phyloP scores from a whole-genome alignment of 108 stramenopile genomes.

The Nitzschia sp. region DNA sequence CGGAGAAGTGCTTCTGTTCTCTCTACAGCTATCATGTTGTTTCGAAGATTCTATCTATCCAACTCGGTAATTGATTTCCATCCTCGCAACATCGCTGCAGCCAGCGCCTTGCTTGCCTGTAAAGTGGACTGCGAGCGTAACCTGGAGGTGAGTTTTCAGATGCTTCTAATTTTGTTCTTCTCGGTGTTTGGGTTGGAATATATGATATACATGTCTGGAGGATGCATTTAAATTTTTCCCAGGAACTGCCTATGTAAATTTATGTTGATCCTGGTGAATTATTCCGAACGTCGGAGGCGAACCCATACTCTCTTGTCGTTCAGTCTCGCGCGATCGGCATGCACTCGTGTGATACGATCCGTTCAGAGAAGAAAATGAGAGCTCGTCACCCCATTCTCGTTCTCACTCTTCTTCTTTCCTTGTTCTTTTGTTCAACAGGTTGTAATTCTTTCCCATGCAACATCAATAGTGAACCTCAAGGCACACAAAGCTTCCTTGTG shows the following conservation, averaged over 20 bases:
- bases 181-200: neutral
- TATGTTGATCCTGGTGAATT: neutral
- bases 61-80: slow-evolving; percentile 74
- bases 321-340: neutral
- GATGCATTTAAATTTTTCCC: slow-evolving; percentile 12
- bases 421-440: slow-evolving; percentile 28
- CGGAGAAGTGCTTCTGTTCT: slow-evolving; percentile 55
- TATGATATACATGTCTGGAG: slow-evolving; percentile 10
- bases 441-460: slow-evolving; percentile 44
- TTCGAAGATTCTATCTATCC: slow-evolving; percentile 76
- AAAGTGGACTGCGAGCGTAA: slow-evolving; percentile 67
- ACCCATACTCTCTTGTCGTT: neutral
- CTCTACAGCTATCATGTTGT: slow-evolving; percentile 73
- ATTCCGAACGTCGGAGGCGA: slow-evolving; percentile 5
- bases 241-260: neutral
- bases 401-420: neutral
- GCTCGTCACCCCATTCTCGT: neutral
- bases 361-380: slow-evolving; percentile 3
- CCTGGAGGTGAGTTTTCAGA: slow-evolving; percentile 13
- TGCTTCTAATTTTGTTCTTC: neutral
- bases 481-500: slow-evolving; percentile 24
- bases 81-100: slow-evolving; percentile 67
- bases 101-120: slow-evolving; percentile 68
- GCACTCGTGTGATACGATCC: slow-evolving; percentile 6
- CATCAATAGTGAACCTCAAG: slow-evolving; percentile 34